Evolutionary conservation across 257 asterid species (phyloP).

Genomic region (Cinchona pubescens): DNA sequence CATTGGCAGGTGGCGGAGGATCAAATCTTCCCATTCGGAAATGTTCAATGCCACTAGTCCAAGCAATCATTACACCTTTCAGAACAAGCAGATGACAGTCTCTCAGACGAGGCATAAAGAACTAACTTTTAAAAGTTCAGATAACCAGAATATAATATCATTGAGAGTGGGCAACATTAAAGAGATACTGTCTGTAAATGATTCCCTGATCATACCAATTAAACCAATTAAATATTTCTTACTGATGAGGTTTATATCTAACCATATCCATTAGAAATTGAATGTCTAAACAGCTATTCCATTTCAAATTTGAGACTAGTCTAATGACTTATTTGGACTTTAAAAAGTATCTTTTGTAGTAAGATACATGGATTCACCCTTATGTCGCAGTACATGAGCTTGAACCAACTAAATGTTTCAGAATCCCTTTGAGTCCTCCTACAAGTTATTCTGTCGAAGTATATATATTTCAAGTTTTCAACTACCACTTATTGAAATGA

Average conservation of each 20-base stretch:
- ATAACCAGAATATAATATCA: constrained; percentile 8
- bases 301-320: background rate
- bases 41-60: constrained; percentile 97
- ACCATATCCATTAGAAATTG: background rate
- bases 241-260: background rate
- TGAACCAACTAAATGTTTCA: background rate
- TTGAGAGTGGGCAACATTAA: background rate
- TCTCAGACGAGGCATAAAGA: background rate
- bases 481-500: background rate
- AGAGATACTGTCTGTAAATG: background rate
- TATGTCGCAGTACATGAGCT: background rate
- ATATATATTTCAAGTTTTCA: background rate
- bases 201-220: background rate
- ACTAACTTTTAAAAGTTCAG: background rate
- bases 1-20: constrained; percentile 90
- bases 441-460: background rate
- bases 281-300: background rate
- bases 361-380: background rate
- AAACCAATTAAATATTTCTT: background rate
- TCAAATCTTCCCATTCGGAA: constrained; percentile 85
- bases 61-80: constrained; percentile 94
- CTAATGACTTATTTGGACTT: background rate
- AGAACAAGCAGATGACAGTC: constrained; percentile 11
- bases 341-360: too few relatives aligned
- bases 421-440: background rate